Conservation (phyloP, 2,329 filamentous ascomycete genomes). For the Blumeriella jaapii region DNA sequence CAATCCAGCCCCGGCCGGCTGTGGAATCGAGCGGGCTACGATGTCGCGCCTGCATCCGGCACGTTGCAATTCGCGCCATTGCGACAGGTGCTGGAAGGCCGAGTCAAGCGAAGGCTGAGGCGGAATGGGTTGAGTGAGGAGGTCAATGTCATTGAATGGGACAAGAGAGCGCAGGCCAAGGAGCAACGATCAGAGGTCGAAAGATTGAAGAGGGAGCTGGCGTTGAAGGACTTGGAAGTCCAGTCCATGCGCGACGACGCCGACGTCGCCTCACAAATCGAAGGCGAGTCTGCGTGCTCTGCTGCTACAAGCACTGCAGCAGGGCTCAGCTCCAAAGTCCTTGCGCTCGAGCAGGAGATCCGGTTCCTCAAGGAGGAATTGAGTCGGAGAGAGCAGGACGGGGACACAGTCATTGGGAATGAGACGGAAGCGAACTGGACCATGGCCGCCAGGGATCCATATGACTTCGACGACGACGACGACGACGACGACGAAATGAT, state of each 20-base stretch:
- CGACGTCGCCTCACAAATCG: slow-evolving; percentile 23
- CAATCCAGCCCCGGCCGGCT: slow-evolving; percentile 33
- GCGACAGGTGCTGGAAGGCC: slow-evolving; percentile 43
- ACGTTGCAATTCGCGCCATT: slow-evolving; percentile 38
- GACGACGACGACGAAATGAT: slow-evolving; percentile 31
- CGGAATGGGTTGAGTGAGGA: slow-evolving; percentile 47
- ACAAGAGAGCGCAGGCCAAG: slow-evolving; percentile 32
- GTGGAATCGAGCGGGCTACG: slow-evolving; percentile 17
- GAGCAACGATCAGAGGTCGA: slow-evolving; percentile 37
- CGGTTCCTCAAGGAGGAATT: slow-evolving; percentile 20
- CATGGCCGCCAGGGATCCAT: slow-evolving; percentile 36
- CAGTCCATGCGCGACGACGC: slow-evolving; percentile 23
- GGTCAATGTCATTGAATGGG: slow-evolving; percentile 40
- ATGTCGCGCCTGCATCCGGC: slow-evolving; percentile 25
- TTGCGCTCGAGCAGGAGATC: slow-evolving; percentile 23
- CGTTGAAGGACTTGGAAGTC: slow-evolving; percentile 22
- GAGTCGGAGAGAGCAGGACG: slow-evolving; percentile 14
- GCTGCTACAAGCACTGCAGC: slow-evolving; percentile 8
- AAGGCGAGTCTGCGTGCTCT: slow-evolving; percentile 16
- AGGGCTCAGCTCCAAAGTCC: slow-evolving; percentile 17
- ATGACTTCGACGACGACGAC: slow-evolving; percentile 18
- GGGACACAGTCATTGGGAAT: slow-evolving; percentile 4
- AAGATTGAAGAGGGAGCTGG: slow-evolving; percentile 36
- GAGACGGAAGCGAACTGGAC: slow-evolving; percentile 35
- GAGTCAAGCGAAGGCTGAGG: slow-evolving; percentile 44